phyloP scores from a whole-genome alignment of 164 flowering plant species.

The Vitis rotundifolia region DNA sequence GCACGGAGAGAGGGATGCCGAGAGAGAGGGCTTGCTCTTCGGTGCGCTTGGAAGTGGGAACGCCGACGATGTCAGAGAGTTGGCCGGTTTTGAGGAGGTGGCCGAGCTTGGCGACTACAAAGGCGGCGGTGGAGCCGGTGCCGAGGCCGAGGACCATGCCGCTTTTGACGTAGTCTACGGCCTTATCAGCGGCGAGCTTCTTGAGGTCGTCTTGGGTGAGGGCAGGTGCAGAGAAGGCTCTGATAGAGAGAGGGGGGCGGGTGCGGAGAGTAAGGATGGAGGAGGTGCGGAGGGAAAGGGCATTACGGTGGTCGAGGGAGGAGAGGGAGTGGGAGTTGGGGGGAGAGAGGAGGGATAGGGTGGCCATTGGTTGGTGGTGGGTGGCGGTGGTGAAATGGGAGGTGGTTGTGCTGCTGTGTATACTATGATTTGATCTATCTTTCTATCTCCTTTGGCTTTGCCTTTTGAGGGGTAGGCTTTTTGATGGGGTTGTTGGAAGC shows the following conservation, averaged over 20 bases:
- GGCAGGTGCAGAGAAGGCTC: constrained; percentile 41
- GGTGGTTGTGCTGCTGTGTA: background rate
- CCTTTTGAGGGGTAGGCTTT: background rate
- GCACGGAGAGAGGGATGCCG: constrained; percentile 46
- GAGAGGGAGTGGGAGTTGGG: constrained; percentile 16
- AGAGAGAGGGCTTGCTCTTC: constrained; percentile 44
- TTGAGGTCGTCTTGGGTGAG: constrained; percentile 84
- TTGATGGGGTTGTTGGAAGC: no score
- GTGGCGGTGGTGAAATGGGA: background rate
- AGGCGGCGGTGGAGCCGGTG: constrained; percentile 92
- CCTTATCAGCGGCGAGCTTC: constrained; percentile 82
- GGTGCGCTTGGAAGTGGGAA: constrained; percentile 63
- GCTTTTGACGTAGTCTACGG: constrained; percentile 68
- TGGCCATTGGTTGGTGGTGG: constrained; percentile 25
- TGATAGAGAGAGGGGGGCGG: constrained; percentile 25
- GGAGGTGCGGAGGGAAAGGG: constrained; percentile 15
- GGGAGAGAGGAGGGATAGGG: constrained; percentile 31
- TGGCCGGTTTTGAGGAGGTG: constrained; percentile 49
- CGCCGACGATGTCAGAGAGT: constrained; percentile 49
- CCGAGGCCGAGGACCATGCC: constrained; percentile 95
- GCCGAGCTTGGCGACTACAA: constrained; percentile 75
- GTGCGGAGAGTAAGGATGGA: constrained; percentile 8
- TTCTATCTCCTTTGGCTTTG: no score
- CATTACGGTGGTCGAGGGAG: constrained; percentile 24
- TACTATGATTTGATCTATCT: no score